A percentile compares a stretch with the other conserved stretches of the same genome.
These are phyloP conservation scores for Gynandropsis gynandra DNA, from an alignment of 345 rosid species.

Conservation along the genomic window DNA sequence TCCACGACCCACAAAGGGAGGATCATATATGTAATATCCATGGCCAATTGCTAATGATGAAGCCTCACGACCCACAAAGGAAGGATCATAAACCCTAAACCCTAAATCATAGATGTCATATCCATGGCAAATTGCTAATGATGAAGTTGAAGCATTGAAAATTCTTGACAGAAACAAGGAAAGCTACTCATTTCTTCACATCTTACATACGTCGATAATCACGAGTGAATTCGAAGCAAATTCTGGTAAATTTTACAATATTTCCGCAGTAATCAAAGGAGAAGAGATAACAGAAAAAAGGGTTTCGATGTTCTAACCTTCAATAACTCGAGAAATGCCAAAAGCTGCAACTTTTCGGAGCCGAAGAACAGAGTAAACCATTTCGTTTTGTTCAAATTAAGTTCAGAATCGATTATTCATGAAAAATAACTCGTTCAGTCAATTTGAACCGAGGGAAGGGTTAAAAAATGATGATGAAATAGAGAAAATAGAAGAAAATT, in stretches of 20 bases:
- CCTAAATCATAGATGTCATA: too few species aligned
- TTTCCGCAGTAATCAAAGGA: background rate
- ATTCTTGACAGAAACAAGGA: background rate
- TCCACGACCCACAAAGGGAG: too few species aligned
- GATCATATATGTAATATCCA: too few species aligned
- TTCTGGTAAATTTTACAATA: background rate
- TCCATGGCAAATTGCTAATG: background rate
- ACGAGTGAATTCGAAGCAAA: background rate
- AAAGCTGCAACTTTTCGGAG: slow-evolving; percentile 47
- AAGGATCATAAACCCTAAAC: too few species aligned
- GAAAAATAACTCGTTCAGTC: slow-evolving; percentile 1
- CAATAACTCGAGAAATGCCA: slow-evolving; percentile 39
- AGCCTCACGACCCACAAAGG: too few species aligned
- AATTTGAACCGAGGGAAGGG: background rate
- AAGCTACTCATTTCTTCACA: background rate
- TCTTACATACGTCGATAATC: background rate
- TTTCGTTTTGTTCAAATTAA: background rate
- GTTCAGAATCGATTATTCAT: background rate
- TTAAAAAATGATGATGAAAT: background rate
- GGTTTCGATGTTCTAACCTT: slow-evolving; percentile 36
- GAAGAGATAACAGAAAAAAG: background rate
- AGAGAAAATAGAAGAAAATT: background rate
- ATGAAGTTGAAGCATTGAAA: background rate
- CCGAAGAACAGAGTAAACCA: slow-evolving; percentile 51
- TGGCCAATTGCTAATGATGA: too few species aligned